Conservation (phyloP, 2,329 filamentous ascomycete species). For the Xylaria sp. region DNA sequence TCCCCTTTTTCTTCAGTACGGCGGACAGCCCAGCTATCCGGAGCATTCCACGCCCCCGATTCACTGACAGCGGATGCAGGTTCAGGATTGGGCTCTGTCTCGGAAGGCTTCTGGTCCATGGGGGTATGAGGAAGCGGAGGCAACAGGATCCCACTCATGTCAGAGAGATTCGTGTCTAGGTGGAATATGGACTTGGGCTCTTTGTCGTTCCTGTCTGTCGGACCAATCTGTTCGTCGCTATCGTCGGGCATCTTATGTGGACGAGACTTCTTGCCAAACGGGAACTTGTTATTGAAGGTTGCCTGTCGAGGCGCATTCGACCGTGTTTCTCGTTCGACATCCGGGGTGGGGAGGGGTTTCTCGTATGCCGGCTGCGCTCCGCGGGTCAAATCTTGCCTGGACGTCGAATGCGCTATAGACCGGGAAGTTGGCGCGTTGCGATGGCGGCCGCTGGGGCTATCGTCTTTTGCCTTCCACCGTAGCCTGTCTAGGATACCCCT, state of each 20-base stretch:
- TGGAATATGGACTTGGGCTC: constrained; percentile 70
- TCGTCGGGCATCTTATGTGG: constrained; percentile 60
- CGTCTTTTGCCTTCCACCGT: constrained; percentile 66
- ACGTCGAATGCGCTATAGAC: constrained; percentile 62
- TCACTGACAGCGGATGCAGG: constrained; percentile 46
- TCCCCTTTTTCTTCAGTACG: constrained; percentile 72
- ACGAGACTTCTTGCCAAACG: constrained; percentile 68
- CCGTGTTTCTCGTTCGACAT: constrained; percentile 42
- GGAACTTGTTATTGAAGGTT: constrained; percentile 71
- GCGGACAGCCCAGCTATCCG: constrained; percentile 95
- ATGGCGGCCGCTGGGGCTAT: constrained; percentile 55
- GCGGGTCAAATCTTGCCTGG: constrained; percentile 58
- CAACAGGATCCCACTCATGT: constrained; percentile 92
- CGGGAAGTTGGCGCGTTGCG: constrained; percentile 63
- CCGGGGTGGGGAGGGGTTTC: constrained; percentile 48
- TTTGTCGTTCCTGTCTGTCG: constrained; percentile 67
- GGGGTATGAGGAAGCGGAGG: constrained; percentile 76
- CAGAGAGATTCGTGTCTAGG: constrained; percentile 86
- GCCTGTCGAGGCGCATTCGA: constrained; percentile 53
- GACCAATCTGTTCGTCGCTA: constrained; percentile 67
- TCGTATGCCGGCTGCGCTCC: constrained; percentile 54
- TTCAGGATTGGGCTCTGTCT: constrained; percentile 43
- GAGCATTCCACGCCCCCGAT: constrained; percentile 82
- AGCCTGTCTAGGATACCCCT: constrained; percentile 60
- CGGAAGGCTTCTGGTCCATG: constrained; percentile 62